A percentile compares a stretch with the other conserved stretches of the same genome.
phyloP scores from a whole-genome alignment of 331 rosid species.

The Acacia concinna region DNA sequence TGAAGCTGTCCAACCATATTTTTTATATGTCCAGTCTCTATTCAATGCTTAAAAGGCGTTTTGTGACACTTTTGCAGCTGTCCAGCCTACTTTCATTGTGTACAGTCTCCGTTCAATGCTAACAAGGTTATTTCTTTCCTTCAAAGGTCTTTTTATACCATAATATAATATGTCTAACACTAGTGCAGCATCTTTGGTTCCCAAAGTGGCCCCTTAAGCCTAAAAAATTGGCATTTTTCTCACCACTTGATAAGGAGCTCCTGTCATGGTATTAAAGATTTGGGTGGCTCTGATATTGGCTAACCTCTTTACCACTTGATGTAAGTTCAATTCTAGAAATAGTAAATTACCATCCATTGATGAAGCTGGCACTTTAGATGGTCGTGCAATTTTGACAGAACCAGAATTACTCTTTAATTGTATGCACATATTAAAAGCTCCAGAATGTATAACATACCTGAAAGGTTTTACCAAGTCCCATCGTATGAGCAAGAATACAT shows the following conservation, averaged over 20 bases:
- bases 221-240: not conserved
- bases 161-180: not conserved
- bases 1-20: not conserved
- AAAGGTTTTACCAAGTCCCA: conserved; percentile 99
- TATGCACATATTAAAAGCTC: conserved; percentile 16
- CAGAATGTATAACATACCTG: conserved; percentile 58
- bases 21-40: not conserved
- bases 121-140: not conserved
- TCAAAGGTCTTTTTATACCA: too few species aligned
- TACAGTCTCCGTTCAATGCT: not conserved
- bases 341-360: not conserved
- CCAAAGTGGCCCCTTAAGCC: not conserved
- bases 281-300: not conserved
- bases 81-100: not conserved
- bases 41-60: not conserved
- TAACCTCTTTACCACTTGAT: conserved; percentile 5
- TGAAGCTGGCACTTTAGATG: not conserved
- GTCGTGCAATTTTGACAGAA: conserved; percentile 10
- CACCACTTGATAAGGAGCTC: not conserved
- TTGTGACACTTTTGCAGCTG: not conserved
- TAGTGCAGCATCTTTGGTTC: not conserved
- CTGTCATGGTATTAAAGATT: not conserved
- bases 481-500: conserved; percentile 95
- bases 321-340: conserved; percentile 20
- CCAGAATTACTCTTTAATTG: not conserved